Evolutionary conservation across 2,329 filamentous ascomycete genomes (phyloP).

Genomic region (Clarireedia paspali): DNA sequence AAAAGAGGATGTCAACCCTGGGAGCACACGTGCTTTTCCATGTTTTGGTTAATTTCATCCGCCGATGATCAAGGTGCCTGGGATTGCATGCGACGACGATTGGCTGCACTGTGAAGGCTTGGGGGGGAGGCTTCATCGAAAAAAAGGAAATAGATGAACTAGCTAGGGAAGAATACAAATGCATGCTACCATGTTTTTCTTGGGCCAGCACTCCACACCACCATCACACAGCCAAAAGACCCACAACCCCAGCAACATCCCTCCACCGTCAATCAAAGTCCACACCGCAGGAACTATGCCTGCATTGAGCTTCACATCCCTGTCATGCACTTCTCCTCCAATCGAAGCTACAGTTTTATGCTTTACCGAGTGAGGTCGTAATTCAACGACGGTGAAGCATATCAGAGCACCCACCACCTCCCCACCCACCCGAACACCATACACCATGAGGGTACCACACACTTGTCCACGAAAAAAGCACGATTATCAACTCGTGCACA

Average conservation of each 20-base stretch:
- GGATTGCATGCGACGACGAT: background rate
- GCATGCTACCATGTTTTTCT: background rate
- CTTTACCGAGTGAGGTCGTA: conserved; percentile 9
- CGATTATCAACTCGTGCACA: background rate
- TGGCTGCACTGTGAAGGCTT: background rate
- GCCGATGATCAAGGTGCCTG: conserved; percentile 1
- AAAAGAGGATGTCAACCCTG: background rate
- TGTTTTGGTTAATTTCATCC: conserved; percentile 22
- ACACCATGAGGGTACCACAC: background rate
- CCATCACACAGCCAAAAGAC: background rate
- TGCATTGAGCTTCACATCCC: conserved; percentile 2
- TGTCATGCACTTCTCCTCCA: conserved; percentile 10
- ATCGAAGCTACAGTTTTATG: conserved; percentile 1
- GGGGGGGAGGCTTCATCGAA: background rate
- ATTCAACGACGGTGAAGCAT: conserved; percentile 12
- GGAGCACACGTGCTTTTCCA: conserved; percentile 23
- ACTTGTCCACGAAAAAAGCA: background rate
- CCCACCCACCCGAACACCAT: background rate
- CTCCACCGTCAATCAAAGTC: conserved; percentile 11
- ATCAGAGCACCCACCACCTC: background rate
- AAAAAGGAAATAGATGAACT: background rate
- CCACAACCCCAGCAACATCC: conserved; percentile 1
- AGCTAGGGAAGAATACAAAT: background rate
- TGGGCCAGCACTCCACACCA: conserved; percentile 1
- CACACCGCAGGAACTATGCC: conserved; percentile 13